Conservation (phyloP, 169 alveolate species). For the Theileria luwenshuni region DNA sequence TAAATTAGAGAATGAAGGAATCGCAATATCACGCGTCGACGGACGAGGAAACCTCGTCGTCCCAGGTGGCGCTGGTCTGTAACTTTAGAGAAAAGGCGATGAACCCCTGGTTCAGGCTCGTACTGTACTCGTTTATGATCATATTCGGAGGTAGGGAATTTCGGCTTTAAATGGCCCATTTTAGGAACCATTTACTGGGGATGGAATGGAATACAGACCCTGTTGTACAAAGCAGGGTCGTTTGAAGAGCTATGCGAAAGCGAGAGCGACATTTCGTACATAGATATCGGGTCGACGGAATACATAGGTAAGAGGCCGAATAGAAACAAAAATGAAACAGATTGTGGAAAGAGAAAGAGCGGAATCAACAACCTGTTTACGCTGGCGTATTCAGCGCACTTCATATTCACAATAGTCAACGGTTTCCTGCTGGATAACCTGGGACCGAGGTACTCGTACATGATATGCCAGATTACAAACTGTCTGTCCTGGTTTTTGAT, state of each 20-base stretch:
- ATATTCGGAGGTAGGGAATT: background rate
- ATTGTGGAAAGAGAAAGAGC: constrained; percentile 39
- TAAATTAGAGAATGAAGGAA: background rate
- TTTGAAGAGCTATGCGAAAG: constrained; percentile 36
- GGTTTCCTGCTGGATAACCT: constrained; percentile 45
- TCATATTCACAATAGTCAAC: constrained; percentile 29
- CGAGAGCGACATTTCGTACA: background rate
- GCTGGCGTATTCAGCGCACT: constrained; percentile 54
- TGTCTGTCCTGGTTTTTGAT: constrained; percentile 27
- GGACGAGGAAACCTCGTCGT: no score
- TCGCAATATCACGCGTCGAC: no score
- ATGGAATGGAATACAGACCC: constrained; percentile 38
- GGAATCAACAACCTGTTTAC: constrained; percentile 49
- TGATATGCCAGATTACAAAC: constrained; percentile 37
- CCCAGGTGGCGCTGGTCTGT: no score
- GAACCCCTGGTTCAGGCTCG: background rate
- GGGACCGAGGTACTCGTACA: constrained; percentile 35
- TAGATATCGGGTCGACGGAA: background rate
- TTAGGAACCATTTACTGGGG: constrained; percentile 60
- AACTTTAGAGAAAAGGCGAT: background rate
- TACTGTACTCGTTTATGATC: background rate
- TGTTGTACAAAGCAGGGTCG: constrained; percentile 62
- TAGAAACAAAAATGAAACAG: background rate
- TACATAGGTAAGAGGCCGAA: constrained; percentile 26
- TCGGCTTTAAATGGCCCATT: background rate